These are phyloP conservation scores for Casaregolazyma lundiana DNA, from an alignment of 1,139 yeast genomes.

Conservation along the genomic window DNA sequence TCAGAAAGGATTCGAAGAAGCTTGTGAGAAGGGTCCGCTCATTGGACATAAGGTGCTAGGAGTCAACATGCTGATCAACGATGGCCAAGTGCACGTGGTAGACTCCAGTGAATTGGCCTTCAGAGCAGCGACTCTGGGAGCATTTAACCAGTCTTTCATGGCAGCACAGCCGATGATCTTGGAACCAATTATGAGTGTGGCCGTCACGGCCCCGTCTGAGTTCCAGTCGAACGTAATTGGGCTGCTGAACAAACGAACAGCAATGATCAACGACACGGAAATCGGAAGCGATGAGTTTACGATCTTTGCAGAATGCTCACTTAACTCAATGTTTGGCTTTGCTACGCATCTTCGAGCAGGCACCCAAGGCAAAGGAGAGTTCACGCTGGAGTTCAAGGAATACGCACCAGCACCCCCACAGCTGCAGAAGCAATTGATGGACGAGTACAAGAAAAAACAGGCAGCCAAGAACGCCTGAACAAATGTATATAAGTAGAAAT, in stretches of 20 bases:
- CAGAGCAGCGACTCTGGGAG: constrained; percentile 86
- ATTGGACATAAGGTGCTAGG: constrained; percentile 93
- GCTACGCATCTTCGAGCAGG: constrained; percentile 93
- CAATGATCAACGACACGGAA: constrained; percentile 89
- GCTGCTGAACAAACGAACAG: constrained; percentile 84
- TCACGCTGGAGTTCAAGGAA: constrained; percentile 87
- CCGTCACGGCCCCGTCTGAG: constrained; percentile 91
- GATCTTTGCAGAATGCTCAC: constrained; percentile 87
- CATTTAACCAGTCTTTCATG: constrained; percentile 87
- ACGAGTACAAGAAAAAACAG: constrained; percentile 65
- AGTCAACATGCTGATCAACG: constrained; percentile 87
- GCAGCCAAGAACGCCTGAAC: constrained; percentile 8
- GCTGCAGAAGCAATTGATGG: constrained; percentile 84
- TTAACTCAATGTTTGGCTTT: constrained; percentile 93
- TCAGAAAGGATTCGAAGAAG: constrained; percentile 92
- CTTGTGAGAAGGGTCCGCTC: constrained; percentile 93
- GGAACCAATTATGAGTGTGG: constrained; percentile 94
- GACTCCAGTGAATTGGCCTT: constrained; percentile 96
- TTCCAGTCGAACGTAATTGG: constrained; percentile 95
- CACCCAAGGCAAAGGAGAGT: constrained; percentile 99
- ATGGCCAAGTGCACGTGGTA: constrained; percentile 96
- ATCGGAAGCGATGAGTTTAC: constrained; percentile 94
- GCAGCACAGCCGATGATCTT: constrained; percentile 80
- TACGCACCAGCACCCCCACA: constrained; percentile 90
- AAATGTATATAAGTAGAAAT: neutral